Conservation (phyloP, 2,329 filamentous ascomycete species). For the Alternaria sp. region DNA sequence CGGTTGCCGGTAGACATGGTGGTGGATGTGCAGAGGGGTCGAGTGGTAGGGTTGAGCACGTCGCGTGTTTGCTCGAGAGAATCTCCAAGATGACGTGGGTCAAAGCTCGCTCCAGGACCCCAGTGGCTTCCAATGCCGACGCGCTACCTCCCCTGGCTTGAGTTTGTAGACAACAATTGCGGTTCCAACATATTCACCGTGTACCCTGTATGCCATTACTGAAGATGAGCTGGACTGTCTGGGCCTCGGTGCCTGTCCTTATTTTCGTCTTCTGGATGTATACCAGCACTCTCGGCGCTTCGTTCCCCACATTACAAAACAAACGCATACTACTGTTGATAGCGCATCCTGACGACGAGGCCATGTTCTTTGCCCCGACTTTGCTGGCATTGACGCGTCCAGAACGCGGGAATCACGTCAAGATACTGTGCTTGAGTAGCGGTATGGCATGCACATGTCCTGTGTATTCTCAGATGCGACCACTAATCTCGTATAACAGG, state of each 20-base stretch:
- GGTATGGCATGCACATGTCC: conserved; percentile 59
- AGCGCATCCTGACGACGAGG: conserved; percentile 97
- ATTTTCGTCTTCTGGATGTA: conserved; percentile 58
- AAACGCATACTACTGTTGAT: conserved; percentile 93
- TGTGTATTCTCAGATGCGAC: not conserved
- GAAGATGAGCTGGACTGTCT: conserved; percentile 54
- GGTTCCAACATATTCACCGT: not conserved
- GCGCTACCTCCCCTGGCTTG: not conserved
- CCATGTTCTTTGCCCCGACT: conserved; percentile 98
- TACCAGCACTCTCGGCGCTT: conserved; percentile 55
- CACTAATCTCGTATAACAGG: conserved; percentile 58
- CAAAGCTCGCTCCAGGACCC: conserved; percentile 22
- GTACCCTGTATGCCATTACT: not conserved
- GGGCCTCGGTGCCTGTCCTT: conserved; percentile 53
- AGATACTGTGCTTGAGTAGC: conserved; percentile 91
- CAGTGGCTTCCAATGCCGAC: not conserved
- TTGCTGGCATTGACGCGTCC: conserved; percentile 84
- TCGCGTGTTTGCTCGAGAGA: conserved; percentile 34
- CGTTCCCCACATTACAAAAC: conserved; percentile 74
- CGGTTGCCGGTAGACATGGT: conserved; percentile 53
- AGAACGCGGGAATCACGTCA: conserved; percentile 85
- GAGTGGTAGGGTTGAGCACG: conserved; percentile 20
- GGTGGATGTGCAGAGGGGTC: not conserved
- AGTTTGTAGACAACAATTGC: not conserved
- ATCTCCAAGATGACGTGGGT: conserved; percentile 24